phyloP scores from a whole-genome alignment of 306 rosid species.

The Acacia melanoxylon region DNA sequence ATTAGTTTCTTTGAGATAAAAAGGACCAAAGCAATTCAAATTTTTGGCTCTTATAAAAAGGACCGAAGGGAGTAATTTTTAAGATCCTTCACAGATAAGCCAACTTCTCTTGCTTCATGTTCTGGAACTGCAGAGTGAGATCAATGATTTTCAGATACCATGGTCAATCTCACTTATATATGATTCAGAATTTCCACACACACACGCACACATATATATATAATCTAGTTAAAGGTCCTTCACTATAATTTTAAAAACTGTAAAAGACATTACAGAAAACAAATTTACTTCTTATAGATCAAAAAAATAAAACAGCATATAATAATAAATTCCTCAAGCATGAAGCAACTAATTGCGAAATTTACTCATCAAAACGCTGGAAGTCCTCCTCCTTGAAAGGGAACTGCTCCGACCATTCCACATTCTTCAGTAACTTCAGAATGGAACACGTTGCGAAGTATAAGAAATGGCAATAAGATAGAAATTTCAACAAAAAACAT shows the following conservation, averaged over 20 bases:
- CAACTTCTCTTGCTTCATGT: neutral
- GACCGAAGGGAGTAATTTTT: neutral
- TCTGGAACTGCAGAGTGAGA: neutral
- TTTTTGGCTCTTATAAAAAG: no score
- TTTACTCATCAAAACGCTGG: conserved; percentile 79
- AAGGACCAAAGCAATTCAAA: no score
- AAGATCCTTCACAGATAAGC: conserved; percentile 14
- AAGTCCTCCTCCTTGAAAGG: conserved; percentile 83
- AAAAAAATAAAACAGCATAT: neutral
- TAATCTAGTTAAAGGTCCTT: neutral
- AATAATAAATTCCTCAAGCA: neutral
- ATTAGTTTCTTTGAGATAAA: no score
- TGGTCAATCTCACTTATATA: neutral
- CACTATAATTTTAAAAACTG: neutral
- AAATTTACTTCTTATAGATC: neutral
- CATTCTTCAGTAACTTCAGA: conserved; percentile 62
- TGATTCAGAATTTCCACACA: neutral
- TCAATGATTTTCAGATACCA: neutral
- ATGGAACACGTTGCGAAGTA: neutral
- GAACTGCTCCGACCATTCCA: conserved; percentile 72
- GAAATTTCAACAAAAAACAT: neutral
- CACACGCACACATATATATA: neutral
- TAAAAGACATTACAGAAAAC: neutral
- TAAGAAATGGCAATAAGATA: neutral
- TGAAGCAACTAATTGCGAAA: conserved; percentile 12